Percentiles rank a stretch among this genome's conserved stretches.
These are phyloP conservation scores for Calonectria honghensis DNA, from an alignment of 2,329 filamentous ascomycete species.

Conservation along the genomic window DNA sequence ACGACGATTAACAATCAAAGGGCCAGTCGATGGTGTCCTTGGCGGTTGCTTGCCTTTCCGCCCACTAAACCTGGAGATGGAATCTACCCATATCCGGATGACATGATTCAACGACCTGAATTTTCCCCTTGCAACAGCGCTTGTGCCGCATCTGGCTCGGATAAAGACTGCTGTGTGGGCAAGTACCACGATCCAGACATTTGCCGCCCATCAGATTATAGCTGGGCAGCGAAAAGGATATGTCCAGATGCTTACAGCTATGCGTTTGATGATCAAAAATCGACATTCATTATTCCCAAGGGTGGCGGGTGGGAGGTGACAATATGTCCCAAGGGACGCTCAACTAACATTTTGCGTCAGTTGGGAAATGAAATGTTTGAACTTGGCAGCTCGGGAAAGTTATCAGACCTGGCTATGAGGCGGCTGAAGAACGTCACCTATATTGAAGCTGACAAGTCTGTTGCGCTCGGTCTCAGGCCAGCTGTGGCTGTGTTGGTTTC, in stretches of 20 bases:
- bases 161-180: slow-evolving; percentile 85
- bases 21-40: slow-evolving; percentile 85
- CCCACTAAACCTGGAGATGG: slow-evolving; percentile 83
- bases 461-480: slow-evolving; percentile 49
- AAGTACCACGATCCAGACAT: slow-evolving; percentile 76
- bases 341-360: slow-evolving; percentile 74
- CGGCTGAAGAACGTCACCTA: slow-evolving; percentile 60
- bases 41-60: slow-evolving; percentile 81
- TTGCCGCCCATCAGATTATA: slow-evolving; percentile 82
- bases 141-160: slow-evolving; percentile 80
- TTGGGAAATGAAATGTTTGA: slow-evolving; percentile 70
- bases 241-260: slow-evolving; percentile 92
- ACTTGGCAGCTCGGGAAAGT: slow-evolving; percentile 65
- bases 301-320: slow-evolving; percentile 87
- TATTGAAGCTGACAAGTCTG: slow-evolving; percentile 57
- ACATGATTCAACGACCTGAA: slow-evolving; percentile 79
- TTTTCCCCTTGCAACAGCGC: slow-evolving; percentile 88
- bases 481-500: slow-evolving; percentile 38
- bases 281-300: slow-evolving; percentile 77
- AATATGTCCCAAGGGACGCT: slow-evolving; percentile 81
- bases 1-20: slow-evolving; percentile 72
- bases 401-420: slow-evolving; percentile 59
- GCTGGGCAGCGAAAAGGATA: slow-evolving; percentile 80
- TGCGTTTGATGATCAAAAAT: slow-evolving; percentile 76
- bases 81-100: slow-evolving; percentile 87